These are phyloP conservation scores for Suillus lakei DNA, from an alignment of 768 basidiomycete genomes.

Conservation along the genomic window DNA sequence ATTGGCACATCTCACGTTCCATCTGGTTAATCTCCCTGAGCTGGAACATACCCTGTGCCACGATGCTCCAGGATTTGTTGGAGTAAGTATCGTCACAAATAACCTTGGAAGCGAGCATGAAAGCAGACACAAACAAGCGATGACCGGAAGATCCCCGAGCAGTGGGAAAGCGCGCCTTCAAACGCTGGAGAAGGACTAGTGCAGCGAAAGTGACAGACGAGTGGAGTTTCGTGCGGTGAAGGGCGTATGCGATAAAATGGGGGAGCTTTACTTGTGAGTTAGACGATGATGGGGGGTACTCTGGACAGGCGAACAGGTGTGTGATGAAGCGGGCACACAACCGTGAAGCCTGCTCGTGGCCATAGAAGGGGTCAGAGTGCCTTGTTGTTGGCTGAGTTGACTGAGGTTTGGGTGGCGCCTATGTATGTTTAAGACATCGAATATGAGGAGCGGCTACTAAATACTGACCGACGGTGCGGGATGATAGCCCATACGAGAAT, in stretches of 20 bases:
- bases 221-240: conserved; percentile 70
- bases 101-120: conserved; percentile 79
- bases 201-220: conserved; percentile 49
- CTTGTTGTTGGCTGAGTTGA: conserved; percentile 33
- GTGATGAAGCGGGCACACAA: conserved; percentile 82
- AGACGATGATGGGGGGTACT: conserved; percentile 60
- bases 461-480: conserved; percentile 32
- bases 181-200: conserved; percentile 58
- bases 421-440: neutral
- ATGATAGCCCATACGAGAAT: conserved; percentile 29
- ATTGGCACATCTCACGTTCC: conserved; percentile 82
- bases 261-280: conserved; percentile 44
- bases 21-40: conserved; percentile 81
- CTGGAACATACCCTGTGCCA: conserved; percentile 86
- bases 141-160: conserved; percentile 80
- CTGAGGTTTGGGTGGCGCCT: conserved; percentile 33
- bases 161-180: conserved; percentile 75
- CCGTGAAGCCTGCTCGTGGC: conserved; percentile 74
- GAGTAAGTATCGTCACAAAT: conserved; percentile 94
- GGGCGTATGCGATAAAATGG: conserved; percentile 68
- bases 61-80: conserved; percentile 91
- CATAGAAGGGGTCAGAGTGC: conserved; percentile 42
- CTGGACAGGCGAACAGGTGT: conserved; percentile 86
- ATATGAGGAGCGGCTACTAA: neutral
- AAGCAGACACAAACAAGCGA: conserved; percentile 70